Conservation (phyloP, 345 rosid species). For the Microcos paniculata region DNA sequence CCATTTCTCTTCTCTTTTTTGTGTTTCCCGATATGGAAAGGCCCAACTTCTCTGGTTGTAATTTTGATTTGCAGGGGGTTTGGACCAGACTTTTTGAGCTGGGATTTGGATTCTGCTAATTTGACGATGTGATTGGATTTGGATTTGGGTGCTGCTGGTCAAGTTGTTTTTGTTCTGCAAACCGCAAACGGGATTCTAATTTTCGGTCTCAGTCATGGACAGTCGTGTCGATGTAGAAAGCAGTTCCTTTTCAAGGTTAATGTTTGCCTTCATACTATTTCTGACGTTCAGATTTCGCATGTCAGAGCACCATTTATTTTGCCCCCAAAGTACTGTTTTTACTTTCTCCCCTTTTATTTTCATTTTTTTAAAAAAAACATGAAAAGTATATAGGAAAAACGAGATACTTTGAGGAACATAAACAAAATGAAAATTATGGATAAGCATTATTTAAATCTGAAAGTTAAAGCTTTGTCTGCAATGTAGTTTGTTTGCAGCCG, state of each 20-base stretch:
- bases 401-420: neutral
- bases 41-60: neutral
- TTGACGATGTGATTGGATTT: slow-evolving; percentile 9
- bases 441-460: neutral
- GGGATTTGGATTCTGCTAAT: neutral
- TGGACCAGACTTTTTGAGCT: neutral
- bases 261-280: slow-evolving; percentile 2
- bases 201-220: slow-evolving; percentile 29
- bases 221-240: slow-evolving; percentile 35
- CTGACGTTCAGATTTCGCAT: slow-evolving; percentile 5
- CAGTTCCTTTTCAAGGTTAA: slow-evolving; percentile 38
- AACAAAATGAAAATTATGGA: neutral
- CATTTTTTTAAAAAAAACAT: neutral
- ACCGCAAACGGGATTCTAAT: neutral
- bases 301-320: slow-evolving; percentile 6
- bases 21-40: neutral
- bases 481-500: slow-evolving; percentile 72
- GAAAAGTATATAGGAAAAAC: neutral
- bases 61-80: neutral
- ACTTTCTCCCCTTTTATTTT: neutral
- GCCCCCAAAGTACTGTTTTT: neutral
- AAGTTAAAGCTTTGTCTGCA: neutral
- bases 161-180: neutral
- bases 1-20: neutral
- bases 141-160: neutral